These are phyloP conservation scores for Colletotrichum trifolii DNA, from an alignment of 2,329 filamentous ascomycete genomes.

Conservation along the genomic window DNA sequence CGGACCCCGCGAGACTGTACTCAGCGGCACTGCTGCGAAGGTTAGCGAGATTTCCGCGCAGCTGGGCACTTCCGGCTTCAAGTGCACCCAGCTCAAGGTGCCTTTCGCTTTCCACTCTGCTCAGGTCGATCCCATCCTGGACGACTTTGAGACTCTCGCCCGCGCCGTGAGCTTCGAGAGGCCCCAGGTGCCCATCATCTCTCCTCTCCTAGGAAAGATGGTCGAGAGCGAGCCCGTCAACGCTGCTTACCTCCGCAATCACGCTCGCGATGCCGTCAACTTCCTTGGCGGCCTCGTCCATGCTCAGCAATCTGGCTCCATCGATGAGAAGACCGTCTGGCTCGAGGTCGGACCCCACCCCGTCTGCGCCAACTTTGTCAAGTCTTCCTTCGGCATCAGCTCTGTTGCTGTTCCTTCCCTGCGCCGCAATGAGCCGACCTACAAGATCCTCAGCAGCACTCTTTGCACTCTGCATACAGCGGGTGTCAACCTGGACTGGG, in stretches of 20 bases:
- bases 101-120: conserved; percentile 66
- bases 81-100: conserved; percentile 59
- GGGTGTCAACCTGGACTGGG: conserved; percentile 75
- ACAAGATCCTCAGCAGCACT: conserved; percentile 70
- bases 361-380: conserved; percentile 72
- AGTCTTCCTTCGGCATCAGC: conserved; percentile 65
- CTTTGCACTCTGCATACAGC: conserved; percentile 68
- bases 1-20: conserved; percentile 77
- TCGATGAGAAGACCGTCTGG: conserved; percentile 73
- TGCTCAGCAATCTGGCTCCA: conserved; percentile 62
- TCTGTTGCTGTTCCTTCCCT: conserved; percentile 68
- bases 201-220: conserved; percentile 69
- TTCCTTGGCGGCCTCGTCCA: conserved; percentile 69
- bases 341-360: conserved; percentile 78
- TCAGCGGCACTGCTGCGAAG: conserved; percentile 60
- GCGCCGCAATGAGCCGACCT: conserved; percentile 72
- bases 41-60: conserved; percentile 56
- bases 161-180: conserved; percentile 50
- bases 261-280: conserved; percentile 73
- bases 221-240: conserved; percentile 62
- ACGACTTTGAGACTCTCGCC: conserved; percentile 65
- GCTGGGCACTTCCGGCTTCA: conserved; percentile 49
- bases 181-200: conserved; percentile 72
- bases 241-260: conserved; percentile 68
- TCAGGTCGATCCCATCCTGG: conserved; percentile 65